A percentile compares a stretch with the other conserved stretches of the same genome.
phyloP scores from a whole-genome alignment of 75 land plant species.

The Pseudotsuga menziesii region DNA sequence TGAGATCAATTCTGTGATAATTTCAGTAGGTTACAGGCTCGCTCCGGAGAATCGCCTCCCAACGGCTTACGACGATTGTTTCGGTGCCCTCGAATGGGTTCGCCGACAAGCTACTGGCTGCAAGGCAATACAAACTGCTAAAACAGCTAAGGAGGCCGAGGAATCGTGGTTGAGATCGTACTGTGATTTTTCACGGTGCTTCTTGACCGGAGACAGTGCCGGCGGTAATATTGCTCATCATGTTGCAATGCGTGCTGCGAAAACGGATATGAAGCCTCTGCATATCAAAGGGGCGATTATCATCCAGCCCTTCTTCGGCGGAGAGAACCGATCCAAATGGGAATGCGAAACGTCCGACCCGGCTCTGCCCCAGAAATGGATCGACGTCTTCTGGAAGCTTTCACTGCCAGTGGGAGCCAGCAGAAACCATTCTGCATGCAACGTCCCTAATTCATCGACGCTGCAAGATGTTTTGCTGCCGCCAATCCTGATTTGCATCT shows the following conservation, averaged over 20 bases:
- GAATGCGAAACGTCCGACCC: slow-evolving; percentile 15
- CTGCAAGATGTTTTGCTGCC: slow-evolving; percentile 6
- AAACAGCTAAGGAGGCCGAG: background rate
- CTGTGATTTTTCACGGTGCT: slow-evolving; percentile 29
- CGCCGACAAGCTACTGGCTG: background rate
- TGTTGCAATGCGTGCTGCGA: slow-evolving; percentile 15
- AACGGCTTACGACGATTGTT: slow-evolving; percentile 50
- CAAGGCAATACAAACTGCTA: background rate
- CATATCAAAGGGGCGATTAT: slow-evolving; percentile 15
- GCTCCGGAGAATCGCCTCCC: slow-evolving; percentile 66
- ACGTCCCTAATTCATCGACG: background rate
- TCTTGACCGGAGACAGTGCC: slow-evolving; percentile 31
- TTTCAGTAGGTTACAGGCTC: slow-evolving; percentile 59
- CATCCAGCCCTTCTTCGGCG: slow-evolving; percentile 37
- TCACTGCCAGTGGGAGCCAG: slow-evolving; percentile 26
- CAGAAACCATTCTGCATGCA: slow-evolving; percentile 24
- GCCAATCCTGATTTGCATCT: slow-evolving; percentile 28
- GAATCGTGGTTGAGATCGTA: slow-evolving; percentile 20
- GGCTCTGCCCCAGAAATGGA: slow-evolving; percentile 4
- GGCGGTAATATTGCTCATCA: slow-evolving; percentile 40
- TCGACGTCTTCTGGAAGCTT: slow-evolving; percentile 27
- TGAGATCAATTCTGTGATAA: slow-evolving; percentile 18
- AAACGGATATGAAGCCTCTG: slow-evolving; percentile 20
- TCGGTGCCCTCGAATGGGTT: slow-evolving; percentile 44
- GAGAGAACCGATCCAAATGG: slow-evolving; percentile 18